phyloP scores from a whole-genome alignment of 129 eudicot genomes.

The Arctium minus region DNA sequence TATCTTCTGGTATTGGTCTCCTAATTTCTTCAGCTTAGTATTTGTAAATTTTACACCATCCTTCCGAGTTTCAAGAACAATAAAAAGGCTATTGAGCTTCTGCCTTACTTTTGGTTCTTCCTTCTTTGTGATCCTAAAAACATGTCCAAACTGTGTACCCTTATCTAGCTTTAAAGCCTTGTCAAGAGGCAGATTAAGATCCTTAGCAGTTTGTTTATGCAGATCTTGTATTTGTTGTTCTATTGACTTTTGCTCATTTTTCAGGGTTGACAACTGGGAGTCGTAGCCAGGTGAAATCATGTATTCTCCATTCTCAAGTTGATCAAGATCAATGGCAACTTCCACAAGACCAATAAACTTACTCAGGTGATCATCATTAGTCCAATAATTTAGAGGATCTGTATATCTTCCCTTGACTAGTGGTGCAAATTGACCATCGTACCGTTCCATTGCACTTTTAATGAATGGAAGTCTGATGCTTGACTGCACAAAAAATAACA shows the following conservation, averaged over 20 bases:
- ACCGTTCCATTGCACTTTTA: slow-evolving; percentile 70
- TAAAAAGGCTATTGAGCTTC: slow-evolving; percentile 72
- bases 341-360: slow-evolving; percentile 91
- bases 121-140: slow-evolving; percentile 91
- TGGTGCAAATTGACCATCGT: slow-evolving; percentile 74
- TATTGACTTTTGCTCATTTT: slow-evolving; percentile 67
- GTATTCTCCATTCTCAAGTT: slow-evolving; percentile 98
- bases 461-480: slow-evolving; percentile 86
- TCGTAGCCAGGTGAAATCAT: slow-evolving; percentile 88
- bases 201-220: slow-evolving; percentile 68
- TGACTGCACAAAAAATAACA: slow-evolving; percentile 51
- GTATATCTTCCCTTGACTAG: slow-evolving; percentile 58
- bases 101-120: slow-evolving; percentile 96
- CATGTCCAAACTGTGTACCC: slow-evolving; percentile 96
- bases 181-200: slow-evolving; percentile 69
- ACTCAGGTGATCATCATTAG: slow-evolving; percentile 70
- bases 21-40: slow-evolving; percentile 76
- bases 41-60: slow-evolving; percentile 96
- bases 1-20: slow-evolving; percentile 80
- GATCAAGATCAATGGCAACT: slow-evolving; percentile 85
- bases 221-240: slow-evolving; percentile 68
- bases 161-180: slow-evolving; percentile 80
- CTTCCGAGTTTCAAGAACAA: slow-evolving; percentile 94
- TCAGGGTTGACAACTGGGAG: slow-evolving; percentile 49
- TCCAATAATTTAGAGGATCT: slow-evolving; percentile 49